phyloP scores from a whole-genome alignment of 352 stramenopile genomes.

The Phytophthora crassamura region DNA sequence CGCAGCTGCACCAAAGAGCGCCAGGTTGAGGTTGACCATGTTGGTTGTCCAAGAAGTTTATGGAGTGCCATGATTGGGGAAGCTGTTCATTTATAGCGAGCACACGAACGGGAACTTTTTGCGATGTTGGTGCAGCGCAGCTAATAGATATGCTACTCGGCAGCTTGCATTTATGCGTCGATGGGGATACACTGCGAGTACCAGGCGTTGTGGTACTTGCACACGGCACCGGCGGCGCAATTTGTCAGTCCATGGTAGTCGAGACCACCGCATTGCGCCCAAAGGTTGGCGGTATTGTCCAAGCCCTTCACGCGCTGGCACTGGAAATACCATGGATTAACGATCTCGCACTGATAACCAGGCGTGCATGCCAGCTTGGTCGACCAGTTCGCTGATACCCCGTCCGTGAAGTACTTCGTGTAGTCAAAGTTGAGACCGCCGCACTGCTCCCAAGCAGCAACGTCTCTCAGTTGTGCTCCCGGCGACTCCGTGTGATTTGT shows the following conservation, averaged over 20 bases:
- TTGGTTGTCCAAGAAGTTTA: no score
- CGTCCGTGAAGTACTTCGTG: conserved; percentile 22
- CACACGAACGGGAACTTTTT: no score
- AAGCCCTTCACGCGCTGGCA: conserved; percentile 28
- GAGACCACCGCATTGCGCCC: conserved; percentile 36
- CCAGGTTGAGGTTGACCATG: no score
- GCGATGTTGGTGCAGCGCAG: no score
- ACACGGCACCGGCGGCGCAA: conserved; percentile 29
- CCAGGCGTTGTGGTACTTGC: conserved; percentile 44
- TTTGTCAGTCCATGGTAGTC: conserved; percentile 25
- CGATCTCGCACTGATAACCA: conserved; percentile 41
- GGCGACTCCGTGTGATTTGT: not conserved
- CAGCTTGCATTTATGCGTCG: not conserved
- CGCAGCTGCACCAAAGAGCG: not conserved
- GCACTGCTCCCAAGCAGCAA: conserved; percentile 37
- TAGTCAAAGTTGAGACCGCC: conserved; percentile 44
- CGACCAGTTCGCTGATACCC: conserved; percentile 11
- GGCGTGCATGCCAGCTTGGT: conserved; percentile 31
- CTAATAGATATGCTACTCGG: no score
- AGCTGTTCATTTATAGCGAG: no score
- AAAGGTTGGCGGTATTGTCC: conserved; percentile 22
- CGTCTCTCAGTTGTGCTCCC: not conserved
- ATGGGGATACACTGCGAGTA: conserved; percentile 56
- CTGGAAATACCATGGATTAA: conserved; percentile 48
- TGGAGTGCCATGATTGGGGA: no score